Evolutionary conservation across 2,329 filamentous ascomycete genomes (phyloP).

Genomic region (Talaromyces sp.): DNA sequence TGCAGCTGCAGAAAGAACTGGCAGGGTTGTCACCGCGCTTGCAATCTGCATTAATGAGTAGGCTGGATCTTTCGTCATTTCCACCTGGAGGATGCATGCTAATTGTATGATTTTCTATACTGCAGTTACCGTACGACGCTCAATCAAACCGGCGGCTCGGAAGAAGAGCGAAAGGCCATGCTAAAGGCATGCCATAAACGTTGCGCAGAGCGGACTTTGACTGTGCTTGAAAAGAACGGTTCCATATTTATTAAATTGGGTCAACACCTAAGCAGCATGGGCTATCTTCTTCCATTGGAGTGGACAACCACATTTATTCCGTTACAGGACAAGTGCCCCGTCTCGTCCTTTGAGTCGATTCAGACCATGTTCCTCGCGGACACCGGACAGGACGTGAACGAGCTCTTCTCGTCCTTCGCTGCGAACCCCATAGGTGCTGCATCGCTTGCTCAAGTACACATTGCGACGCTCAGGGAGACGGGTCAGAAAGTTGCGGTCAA

Average conservation of each 20-base stretch:
- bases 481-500: constrained; percentile 91
- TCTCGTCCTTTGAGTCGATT: constrained; percentile 83
- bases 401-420: constrained; percentile 83
- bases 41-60: constrained; percentile 86
- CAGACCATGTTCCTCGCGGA: constrained; percentile 80
- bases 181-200: constrained; percentile 84
- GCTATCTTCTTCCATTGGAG: constrained; percentile 82
- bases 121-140: constrained; percentile 80
- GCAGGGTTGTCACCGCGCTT: constrained; percentile 69
- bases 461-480: constrained; percentile 74
- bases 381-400: constrained; percentile 70
- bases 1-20: constrained; percentile 68
- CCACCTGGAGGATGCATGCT: constrained; percentile 1
- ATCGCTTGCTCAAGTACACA: constrained; percentile 88
- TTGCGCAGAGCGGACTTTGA: constrained; percentile 81
- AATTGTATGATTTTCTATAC: background rate
- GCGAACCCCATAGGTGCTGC: constrained; percentile 80
- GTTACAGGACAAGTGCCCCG: constrained; percentile 89
- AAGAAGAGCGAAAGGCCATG: constrained; percentile 59
- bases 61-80: constrained; percentile 17
- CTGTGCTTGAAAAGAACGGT: constrained; percentile 88
- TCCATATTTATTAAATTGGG: constrained; percentile 98
- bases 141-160: constrained; percentile 60
- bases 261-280: constrained; percentile 93
- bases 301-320: constrained; percentile 97